A percentile compares a stretch with the other conserved stretches of the same genome.
phyloP scores from a whole-genome alignment of 2,329 filamentous ascomycete genomes.

The Aspergillus ibericus region DNA sequence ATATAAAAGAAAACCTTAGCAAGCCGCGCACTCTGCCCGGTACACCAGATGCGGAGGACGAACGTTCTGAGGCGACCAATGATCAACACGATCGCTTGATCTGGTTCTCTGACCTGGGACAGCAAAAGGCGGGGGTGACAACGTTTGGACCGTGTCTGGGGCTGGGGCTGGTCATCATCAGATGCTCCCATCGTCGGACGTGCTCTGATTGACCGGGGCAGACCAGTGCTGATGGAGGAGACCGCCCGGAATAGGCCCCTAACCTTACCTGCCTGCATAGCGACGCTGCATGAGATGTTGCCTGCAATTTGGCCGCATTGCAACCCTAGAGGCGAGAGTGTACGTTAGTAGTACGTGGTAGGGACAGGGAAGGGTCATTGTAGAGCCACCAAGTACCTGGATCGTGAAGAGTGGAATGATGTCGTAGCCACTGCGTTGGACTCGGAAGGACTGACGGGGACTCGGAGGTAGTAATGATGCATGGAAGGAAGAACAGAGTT shows the following conservation, averaged over 20 bases:
- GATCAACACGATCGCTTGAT: constrained; percentile 6
- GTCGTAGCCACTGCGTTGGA: not conserved
- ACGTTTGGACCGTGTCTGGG: constrained; percentile 11
- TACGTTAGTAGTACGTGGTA: not conserved
- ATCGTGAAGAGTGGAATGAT: not conserved
- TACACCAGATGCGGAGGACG: constrained; percentile 9
- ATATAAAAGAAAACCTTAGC: not conserved
- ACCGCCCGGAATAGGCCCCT: not conserved
- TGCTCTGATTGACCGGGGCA: not conserved
- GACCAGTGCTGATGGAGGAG: not conserved
- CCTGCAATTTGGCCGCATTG: constrained; percentile 11
- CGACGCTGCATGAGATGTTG: constrained; percentile 2
- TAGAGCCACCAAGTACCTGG: not conserved
- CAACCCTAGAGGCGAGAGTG: constrained; percentile 6
- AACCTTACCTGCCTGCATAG: not conserved
- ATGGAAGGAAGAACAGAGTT: not conserved
- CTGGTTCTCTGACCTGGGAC: constrained; percentile 8
- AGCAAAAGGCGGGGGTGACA: constrained; percentile 15
- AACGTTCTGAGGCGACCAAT: constrained; percentile 20
- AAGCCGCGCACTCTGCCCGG: constrained; percentile 6
- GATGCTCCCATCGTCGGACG: not conserved
- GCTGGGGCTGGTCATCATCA: not conserved
- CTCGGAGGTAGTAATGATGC: not conserved
- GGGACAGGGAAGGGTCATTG: not conserved
- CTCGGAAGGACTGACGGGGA: not conserved